Base-by-base conservation (phyloP, 306 rosid species). In the Dryas drummondii region DNA sequence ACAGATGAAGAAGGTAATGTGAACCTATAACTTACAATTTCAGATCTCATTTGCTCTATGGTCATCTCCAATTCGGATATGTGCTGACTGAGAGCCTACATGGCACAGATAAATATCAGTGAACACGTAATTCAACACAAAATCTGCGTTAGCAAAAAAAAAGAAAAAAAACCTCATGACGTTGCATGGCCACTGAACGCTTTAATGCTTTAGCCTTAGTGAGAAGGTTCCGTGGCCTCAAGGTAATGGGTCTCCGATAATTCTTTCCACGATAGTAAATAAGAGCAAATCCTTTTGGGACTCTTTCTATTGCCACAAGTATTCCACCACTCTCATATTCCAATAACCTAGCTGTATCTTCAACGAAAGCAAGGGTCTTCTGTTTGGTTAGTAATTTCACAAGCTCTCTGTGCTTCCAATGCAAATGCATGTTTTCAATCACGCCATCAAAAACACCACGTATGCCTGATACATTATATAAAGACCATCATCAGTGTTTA, bases 81-180 rank as follows among this genome's bases (percentile, higher is more conserved):
- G 83, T 91, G 99, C 89, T 92, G 91, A 88, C 94, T 89, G 74
- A 93, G 89, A 76, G 97, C 98, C 98, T 93, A 82, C 87, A 88
- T 56, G 82, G 68, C 45, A 51, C 76, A 79, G 51, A 70, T 52
- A 27, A 45, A 46, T 71, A 51, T 42, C 69, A 17, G 79, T 58
- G 3, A 61, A 41, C 26, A 67, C 15, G 32, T 66, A 19, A 0
- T 4, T 67, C 9, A 19, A 40, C 14, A 14, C 27, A 62, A 65
- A 19, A 47, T 41, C 3, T 63, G 7, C 53, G 50, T 9, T 17
- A 66, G 32, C 46, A 26, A 27, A 44, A 27, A 50, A 65, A 32
- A 46, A 51, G 26, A 63, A 66, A 55, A 4, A 66, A 76, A 84
- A 94, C 99, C 99, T 94, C 96, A 3, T 90, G 99, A 32, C 86